Base-by-base conservation (phyloP, 805 yeast species). In the Schwanniomyces occidentalis region DNA sequence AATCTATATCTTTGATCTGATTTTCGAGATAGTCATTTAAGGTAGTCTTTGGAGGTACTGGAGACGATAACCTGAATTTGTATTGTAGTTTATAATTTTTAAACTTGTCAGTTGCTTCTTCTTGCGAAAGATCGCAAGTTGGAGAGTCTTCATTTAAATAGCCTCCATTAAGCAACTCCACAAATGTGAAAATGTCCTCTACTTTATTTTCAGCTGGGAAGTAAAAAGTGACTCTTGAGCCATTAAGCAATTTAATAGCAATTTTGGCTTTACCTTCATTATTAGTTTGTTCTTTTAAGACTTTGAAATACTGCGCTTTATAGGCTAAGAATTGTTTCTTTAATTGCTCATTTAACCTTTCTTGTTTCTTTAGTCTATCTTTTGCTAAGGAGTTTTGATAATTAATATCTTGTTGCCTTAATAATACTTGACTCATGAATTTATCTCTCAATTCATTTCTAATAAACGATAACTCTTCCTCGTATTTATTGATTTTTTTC, bases 341-440 rank as follows among this genome's bases (percentile, higher is more conserved):
- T 20, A 56, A 42, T 23, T 51, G 42, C 30, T 57, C 59, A 17
- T 48, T 26, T 19, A 41, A 35, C 41, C 55, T 59, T 34, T 55
- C 52, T 25, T 45, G 45, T 40, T 61, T 63, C 48, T 81, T 67
- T 34, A 70, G 68, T 36, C 80, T 71, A 60, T 90, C 98, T 22
- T 76, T 69, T 12, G 74, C 73, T 22, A 90, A 63, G 0, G 95
- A 80, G 22, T 74, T 74, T 51, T 82, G 80, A 60, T 80, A 89
- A 14, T 93, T 88, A 28, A 73, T 63, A 51, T 88, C 93, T 58
- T 90, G 96, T 48, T 82, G 82, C 41, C 73, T 71, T 33, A 85
- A 71, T 21, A 87, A 63, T 8, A 70, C 61, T 40, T 80, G 75
- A 24, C 81, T 69, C 40, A 76, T 51, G 25, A 78, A 81, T 30